A percentile compares a stretch with the other conserved stretches of the same genome.
Evolutionary conservation across 768 basidiomycete genomes (phyloP).

Genomic region (Termitomyces sp.): DNA sequence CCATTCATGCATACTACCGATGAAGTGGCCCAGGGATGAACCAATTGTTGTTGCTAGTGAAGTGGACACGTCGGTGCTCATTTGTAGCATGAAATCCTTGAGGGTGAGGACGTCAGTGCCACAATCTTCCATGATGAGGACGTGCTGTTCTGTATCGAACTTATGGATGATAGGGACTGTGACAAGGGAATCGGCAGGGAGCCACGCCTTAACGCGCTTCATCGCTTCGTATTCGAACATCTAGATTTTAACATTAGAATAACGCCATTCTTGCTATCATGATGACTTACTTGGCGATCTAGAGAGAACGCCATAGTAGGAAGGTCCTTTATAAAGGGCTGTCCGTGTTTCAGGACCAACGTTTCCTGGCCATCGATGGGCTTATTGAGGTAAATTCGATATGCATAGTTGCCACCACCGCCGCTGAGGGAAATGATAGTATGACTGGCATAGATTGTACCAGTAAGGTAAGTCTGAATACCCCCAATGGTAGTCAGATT

Average conservation of each 20-base stretch:
- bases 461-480: constrained; percentile 39
- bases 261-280: neutral
- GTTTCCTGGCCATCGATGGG: constrained; percentile 41
- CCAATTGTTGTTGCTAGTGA: constrained; percentile 38
- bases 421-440: constrained; percentile 42
- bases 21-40: constrained; percentile 48
- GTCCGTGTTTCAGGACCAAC: constrained; percentile 52
- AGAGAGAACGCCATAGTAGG: constrained; percentile 28
- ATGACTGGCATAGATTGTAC: constrained; percentile 43
- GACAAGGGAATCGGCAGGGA: constrained; percentile 34
- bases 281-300: constrained; percentile 48
- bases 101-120: constrained; percentile 38
- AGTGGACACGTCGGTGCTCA: constrained; percentile 25
- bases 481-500: constrained; percentile 32
- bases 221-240: constrained; percentile 47
- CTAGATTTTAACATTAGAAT: constrained; percentile 17
- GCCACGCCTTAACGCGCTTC: constrained; percentile 34
- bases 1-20: constrained; percentile 50
- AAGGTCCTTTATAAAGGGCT: constrained; percentile 27
- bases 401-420: constrained; percentile 56
- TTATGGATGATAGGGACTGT: constrained; percentile 46
- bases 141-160: constrained; percentile 45
- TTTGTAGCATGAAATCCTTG: constrained; percentile 36
- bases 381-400: constrained; percentile 41
- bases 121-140: constrained; percentile 63